These are phyloP conservation scores for Cucumis melo DNA, from an alignment of 306 rosid species.

Conservation along the genomic window DNA sequence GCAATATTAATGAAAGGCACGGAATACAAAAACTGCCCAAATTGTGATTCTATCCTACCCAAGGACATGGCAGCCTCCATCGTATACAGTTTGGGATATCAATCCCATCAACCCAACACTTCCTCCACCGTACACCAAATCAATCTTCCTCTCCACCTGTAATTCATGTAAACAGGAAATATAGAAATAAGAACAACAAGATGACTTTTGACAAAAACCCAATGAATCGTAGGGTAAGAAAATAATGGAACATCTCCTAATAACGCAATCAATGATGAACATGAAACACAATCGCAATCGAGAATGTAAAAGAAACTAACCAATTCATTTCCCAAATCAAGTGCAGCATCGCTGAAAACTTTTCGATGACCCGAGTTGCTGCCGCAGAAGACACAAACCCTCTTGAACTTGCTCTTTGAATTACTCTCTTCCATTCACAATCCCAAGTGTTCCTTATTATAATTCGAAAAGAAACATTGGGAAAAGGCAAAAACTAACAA, in stretches of 20 bases:
- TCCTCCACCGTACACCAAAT: constrained; percentile 93
- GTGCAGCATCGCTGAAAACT: constrained; percentile 72
- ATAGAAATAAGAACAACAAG: background rate
- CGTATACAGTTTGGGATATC: constrained; percentile 64
- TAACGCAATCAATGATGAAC: background rate
- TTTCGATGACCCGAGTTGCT: constrained; percentile 77
- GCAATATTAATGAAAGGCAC: background rate
- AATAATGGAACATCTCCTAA: background rate
- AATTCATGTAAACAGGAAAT: constrained; percentile 4
- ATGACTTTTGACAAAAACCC: background rate
- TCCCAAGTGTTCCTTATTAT: constrained; percentile 15
- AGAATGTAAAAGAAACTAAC: constrained; percentile 17
- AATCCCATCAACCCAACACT: constrained; percentile 87
- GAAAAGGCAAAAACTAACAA: constrained; percentile 10
- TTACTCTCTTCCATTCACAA: constrained; percentile 54
- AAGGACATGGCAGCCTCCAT: constrained; percentile 86
- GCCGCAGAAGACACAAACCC: constrained; percentile 85
- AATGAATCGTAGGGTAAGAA: background rate
- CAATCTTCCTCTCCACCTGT: constrained; percentile 71
- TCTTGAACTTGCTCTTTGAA: constrained; percentile 52
- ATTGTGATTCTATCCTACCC: constrained; percentile 39
- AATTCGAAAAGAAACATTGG: constrained; percentile 17
- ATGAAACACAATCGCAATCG: background rate
- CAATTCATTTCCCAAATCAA: constrained; percentile 80
- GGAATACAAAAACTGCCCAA: background rate